phyloP scores from a whole-genome alignment of 1,139 yeast genomes.

The Yamadazyma buinensis region DNA sequence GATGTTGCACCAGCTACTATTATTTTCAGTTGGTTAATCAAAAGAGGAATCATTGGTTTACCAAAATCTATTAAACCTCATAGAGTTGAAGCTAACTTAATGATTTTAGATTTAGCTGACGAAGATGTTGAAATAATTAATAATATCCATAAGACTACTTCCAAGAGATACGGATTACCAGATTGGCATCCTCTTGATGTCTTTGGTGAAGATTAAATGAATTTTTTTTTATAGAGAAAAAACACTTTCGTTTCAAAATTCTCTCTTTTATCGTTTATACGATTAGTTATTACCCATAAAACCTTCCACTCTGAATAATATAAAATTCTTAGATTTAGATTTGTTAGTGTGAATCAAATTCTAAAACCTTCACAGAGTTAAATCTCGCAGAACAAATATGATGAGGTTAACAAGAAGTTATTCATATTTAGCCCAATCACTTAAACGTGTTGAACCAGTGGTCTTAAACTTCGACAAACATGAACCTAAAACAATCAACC shows the following conservation, averaged over 20 bases:
- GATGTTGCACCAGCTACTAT: slow-evolving; percentile 57
- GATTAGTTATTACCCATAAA: too few species aligned
- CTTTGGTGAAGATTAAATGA: slow-evolving; percentile 10
- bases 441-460: slow-evolving; percentile 24
- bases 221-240: too few species aligned
- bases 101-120: slow-evolving; percentile 45
- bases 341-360: too few species aligned
- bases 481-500: slow-evolving; percentile 18
- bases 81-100: slow-evolving; percentile 58
- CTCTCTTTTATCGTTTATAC: too few species aligned
- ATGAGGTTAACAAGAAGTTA: not conserved
- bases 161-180: slow-evolving; percentile 49
- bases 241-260: too few species aligned
- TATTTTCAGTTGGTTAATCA: slow-evolving; percentile 67
- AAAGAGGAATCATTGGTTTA: slow-evolving; percentile 64
- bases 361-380: too few species aligned
- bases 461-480: slow-evolving; percentile 28
- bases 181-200: slow-evolving; percentile 29
- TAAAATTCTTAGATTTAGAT: too few species aligned
- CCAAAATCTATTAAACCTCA: slow-evolving; percentile 67
- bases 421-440: slow-evolving; percentile 1
- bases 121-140: slow-evolving; percentile 53
- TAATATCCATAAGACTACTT: slow-evolving; percentile 35
- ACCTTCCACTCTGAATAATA: too few species aligned
- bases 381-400: too few species aligned